Evolutionary conservation across 2,329 filamentous ascomycete genomes (phyloP).

Genomic region (Biscogniauxia mediterranea): DNA sequence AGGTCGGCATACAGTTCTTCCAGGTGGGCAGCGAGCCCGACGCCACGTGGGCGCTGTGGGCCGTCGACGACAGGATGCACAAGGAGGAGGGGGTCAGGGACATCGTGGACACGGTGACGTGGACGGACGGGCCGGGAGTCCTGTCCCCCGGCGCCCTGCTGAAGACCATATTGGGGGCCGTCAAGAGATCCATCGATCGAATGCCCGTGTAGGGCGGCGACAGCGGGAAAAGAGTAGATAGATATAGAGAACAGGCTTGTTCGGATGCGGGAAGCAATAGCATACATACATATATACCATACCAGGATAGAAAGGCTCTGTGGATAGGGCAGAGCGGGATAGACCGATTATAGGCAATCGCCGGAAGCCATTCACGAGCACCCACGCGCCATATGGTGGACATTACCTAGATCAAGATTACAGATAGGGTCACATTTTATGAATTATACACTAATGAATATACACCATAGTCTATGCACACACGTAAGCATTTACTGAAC

Average conservation of each 20-base stretch:
- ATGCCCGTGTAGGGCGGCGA: conserved; percentile 8
- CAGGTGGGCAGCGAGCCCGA: conserved; percentile 64
- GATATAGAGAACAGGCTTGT: not conserved
- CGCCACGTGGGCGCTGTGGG: conserved; percentile 54
- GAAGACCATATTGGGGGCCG: conserved; percentile 64
- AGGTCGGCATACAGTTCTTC: conserved; percentile 75
- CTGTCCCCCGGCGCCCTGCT: conserved; percentile 61
- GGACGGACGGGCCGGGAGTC: conserved; percentile 37
- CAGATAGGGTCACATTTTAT: not conserved
- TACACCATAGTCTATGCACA: too few relatives aligned
- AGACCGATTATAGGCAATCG: too few relatives aligned
- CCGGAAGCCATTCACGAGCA: too few relatives aligned
- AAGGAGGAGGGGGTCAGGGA: conserved; percentile 56
- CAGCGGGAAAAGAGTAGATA: not conserved
- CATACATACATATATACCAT: not conserved
- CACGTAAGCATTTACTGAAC: too few relatives aligned
- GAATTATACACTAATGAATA: not conserved
- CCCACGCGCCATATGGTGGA: too few relatives aligned
- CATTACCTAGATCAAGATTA: too few relatives aligned
- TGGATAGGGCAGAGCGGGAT: too few relatives aligned
- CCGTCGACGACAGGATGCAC: conserved; percentile 60
- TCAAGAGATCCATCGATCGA: conserved; percentile 36
- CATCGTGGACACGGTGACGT: conserved; percentile 74
- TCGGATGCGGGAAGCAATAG: too few relatives aligned
- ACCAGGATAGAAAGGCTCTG: not conserved